Evolutionary conservation across 352 stramenopile genomes (phyloP).

Genomic region (Phytophthora chlamydospora): DNA sequence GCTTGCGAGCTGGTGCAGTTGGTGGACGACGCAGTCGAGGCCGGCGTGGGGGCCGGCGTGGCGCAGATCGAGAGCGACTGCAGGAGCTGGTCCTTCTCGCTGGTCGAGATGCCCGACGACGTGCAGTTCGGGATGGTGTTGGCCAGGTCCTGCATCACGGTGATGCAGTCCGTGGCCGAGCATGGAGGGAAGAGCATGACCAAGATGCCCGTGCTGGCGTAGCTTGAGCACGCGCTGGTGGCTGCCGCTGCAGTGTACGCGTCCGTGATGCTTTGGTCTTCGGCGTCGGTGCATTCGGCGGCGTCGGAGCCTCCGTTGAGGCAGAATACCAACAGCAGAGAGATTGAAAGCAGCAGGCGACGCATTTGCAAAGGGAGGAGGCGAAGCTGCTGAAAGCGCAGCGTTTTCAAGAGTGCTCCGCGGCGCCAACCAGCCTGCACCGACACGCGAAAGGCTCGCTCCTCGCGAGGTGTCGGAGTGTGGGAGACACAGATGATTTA

Average conservation of each 20-base stretch:
- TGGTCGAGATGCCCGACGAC: conserved; percentile 7
- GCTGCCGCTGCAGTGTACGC: conserved; percentile 4
- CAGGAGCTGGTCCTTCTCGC: conserved; percentile 16
- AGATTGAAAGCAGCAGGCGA: no score
- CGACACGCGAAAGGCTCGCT: no score
- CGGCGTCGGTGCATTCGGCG: not conserved
- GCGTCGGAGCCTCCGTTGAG: no score
- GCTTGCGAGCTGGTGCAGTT: conserved; percentile 24
- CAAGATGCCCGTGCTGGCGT: not conserved
- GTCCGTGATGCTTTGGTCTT: conserved; percentile 9
- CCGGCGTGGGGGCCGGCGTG: conserved; percentile 20
- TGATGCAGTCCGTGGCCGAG: conserved; percentile 25
- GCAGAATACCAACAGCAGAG: no score
- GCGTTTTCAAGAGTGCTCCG: no score
- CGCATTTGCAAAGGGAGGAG: no score
- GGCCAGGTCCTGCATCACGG: conserved; percentile 16
- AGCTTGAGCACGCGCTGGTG: conserved; percentile 1
- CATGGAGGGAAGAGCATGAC: conserved; percentile 30
- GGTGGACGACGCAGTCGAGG: conserved; percentile 22
- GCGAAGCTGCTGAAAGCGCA: no score
- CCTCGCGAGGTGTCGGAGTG: no score
- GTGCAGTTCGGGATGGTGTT: conserved; percentile 29
- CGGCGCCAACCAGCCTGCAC: no score
- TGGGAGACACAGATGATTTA: no score
- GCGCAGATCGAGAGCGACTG: conserved; percentile 23